phyloP scores from a whole-genome alignment of 371 early-diverging fungal species.

The Mortierella sp. region DNA sequence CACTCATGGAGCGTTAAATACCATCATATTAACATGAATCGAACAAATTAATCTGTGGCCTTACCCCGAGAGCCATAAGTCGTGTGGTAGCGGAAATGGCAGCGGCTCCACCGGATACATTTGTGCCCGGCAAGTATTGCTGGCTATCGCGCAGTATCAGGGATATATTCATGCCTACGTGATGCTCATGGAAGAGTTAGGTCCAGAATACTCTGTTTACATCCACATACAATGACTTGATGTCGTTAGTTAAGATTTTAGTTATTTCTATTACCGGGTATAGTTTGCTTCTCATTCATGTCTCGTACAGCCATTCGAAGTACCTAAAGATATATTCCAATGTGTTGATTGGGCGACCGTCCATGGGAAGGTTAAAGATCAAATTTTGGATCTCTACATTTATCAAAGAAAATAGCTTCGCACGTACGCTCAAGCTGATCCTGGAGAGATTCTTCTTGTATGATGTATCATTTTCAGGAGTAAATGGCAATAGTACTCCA shows the following conservation, averaged over 20 bases:
- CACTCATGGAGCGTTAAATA: background rate
- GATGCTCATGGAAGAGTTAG: background rate
- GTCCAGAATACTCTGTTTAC: too few species aligned
- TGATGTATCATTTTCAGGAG: background rate
- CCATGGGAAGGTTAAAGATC: background rate
- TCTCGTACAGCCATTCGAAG: slow-evolving; percentile 43
- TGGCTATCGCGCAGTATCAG: slow-evolving; percentile 47
- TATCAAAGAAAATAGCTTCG: background rate
- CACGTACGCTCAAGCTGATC: slow-evolving; percentile 28
- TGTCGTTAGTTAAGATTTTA: background rate
- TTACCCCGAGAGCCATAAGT: slow-evolving; percentile 26
- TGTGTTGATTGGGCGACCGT: background rate
- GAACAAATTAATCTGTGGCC: background rate
- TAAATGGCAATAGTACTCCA: slow-evolving; percentile 40
- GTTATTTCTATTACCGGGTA: slow-evolving; percentile 27
- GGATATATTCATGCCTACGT: slow-evolving; percentile 50
- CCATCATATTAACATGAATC: background rate
- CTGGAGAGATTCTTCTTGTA: slow-evolving; percentile 19
- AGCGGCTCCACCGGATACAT: slow-evolving; percentile 36
- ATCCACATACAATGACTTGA: too few species aligned
- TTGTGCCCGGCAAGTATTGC: slow-evolving; percentile 28
- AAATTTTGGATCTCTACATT: background rate
- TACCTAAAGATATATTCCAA: slow-evolving; percentile 10
- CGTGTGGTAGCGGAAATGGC: slow-evolving; percentile 45
- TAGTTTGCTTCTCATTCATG: slow-evolving; percentile 32